phyloP scores from a whole-genome alignment of 2,329 filamentous ascomycete species.

The Diaporthe citrichinensis region DNA sequence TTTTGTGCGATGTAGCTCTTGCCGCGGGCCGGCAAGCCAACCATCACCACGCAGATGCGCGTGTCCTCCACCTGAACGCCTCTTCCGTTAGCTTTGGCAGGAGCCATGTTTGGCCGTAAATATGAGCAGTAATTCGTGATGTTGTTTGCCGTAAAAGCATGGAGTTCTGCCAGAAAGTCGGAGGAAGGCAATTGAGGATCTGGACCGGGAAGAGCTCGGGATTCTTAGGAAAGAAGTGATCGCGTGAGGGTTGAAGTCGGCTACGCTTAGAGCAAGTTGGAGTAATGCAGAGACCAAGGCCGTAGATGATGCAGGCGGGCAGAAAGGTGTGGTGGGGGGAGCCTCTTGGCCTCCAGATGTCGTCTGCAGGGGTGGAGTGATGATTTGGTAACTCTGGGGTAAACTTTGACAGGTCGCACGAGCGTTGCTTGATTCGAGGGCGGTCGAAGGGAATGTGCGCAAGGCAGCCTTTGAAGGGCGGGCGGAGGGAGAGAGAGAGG shows the following conservation, averaged over 20 bases:
- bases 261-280: constrained; percentile 3
- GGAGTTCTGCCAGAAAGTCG: constrained; percentile 23
- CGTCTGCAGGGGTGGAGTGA: constrained; percentile 29
- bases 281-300: constrained; percentile 13
- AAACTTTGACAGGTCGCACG: constrained; percentile 34
- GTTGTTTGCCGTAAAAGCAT: constrained; percentile 31
- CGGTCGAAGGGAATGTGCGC: constrained; percentile 23
- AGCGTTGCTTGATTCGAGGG: constrained; percentile 30
- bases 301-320: constrained; percentile 26
- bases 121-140: constrained; percentile 21
- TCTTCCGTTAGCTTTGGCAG: constrained; percentile 70
- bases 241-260: constrained; percentile 31
- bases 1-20: constrained; percentile 99
- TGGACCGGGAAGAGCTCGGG: constrained; percentile 24
- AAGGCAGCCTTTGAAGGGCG: neutral
- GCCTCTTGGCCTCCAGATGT: constrained; percentile 31
- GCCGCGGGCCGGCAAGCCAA: constrained; percentile 92
- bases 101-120: constrained; percentile 56
- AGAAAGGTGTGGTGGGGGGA: constrained; percentile 20
- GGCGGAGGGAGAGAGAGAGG: neutral
- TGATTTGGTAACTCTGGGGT: constrained; percentile 34
- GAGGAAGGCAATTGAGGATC: constrained; percentile 25
- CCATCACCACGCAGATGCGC: constrained; percentile 98
- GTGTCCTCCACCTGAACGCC: constrained; percentile 94
- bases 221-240: constrained; percentile 38